Evolutionary conservation across 148 eudicot genomes (phyloP), one percentile per base, ranked within the genome.

Genomic region (Rhododendron ferrugineum): DNA sequence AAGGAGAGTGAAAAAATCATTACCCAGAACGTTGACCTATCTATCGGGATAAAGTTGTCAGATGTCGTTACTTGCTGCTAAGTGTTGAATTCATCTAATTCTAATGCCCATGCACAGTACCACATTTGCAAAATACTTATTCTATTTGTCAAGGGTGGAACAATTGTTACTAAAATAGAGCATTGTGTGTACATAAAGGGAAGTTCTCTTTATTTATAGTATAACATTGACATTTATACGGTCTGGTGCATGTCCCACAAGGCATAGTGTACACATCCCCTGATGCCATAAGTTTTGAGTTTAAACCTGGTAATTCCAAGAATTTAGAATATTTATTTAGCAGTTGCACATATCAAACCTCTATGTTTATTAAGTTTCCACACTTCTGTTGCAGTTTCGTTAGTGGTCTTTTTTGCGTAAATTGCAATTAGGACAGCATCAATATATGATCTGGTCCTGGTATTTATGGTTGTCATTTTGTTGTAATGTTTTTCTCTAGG

Each of bases 401-500:
- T 28, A 11, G 16, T 68, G 16, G 36, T 28, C 0, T 0, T 68
- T 40, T 30, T 30, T 30, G 37, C 3, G 40, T 70, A 62, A 49
- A 64, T 9, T 46, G 9, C 44, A 3, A 70, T 50, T 40, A 66
- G 56, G 23, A 42, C 42, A 3, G 22, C 60, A 64, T 42, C 30
- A 36, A 77, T 79, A 62, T 56, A 30, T 22, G 78, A 34, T 10
- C n/a, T 82, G 56, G 32, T 42, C 49, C 36, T 37, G 54, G 77
- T 42, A 77, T 86, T 37, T 30, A 62, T 76, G 54, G 23, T 70
- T 30, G 26, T 70, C 32, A 28, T 82, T 89, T 86, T 64, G 13
- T 77, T 40, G 79, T 82, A 36, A 72, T 78, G 62, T 75, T 84
- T 91, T 89, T 54, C 68, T 85, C 3, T 47, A 97, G 99, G 94